phyloP scores from a whole-genome alignment of 805 yeast genomes.

The Candida glaebosa region DNA sequence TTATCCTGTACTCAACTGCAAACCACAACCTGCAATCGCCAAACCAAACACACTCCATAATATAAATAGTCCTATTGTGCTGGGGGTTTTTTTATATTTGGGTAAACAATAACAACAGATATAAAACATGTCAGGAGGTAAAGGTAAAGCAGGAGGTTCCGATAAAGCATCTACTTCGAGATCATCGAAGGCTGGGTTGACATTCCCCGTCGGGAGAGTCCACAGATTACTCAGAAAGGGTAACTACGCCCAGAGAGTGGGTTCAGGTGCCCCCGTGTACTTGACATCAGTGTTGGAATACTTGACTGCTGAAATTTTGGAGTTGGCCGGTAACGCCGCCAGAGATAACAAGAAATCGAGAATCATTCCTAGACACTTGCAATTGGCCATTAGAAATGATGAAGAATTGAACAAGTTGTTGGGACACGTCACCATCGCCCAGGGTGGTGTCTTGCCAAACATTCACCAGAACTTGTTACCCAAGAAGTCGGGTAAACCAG shows the following conservation, averaged over 20 bases:
- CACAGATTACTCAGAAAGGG: constrained; percentile 96
- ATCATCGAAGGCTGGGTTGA: constrained; percentile 97
- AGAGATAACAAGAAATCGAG: constrained; percentile 99
- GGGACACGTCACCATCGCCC: constrained; percentile 92
- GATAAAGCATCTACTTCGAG: constrained; percentile 96
- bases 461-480: constrained; percentile 91
- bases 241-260: constrained; percentile 97
- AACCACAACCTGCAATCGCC: no score
- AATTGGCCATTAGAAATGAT: constrained; percentile 97
- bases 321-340: constrained; percentile 98
- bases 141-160: constrained; percentile 91
- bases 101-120: no score
- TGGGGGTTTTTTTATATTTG: no score
- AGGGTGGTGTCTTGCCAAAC: constrained; percentile 99
- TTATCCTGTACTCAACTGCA: no score
- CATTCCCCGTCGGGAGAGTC: constrained; percentile 99
- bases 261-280: constrained; percentile 99
- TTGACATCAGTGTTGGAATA: constrained; percentile 96
- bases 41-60: no score
- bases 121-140: constrained; percentile 74
- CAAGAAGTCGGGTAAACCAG: constrained; percentile 61
- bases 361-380: constrained; percentile 98
- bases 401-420: constrained; percentile 95
- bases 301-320: constrained; percentile 96
- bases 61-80: no score